Base-by-base conservation (phyloP, 2,329 filamentous ascomycete species). In the Arthrinium puccinioides region DNA sequence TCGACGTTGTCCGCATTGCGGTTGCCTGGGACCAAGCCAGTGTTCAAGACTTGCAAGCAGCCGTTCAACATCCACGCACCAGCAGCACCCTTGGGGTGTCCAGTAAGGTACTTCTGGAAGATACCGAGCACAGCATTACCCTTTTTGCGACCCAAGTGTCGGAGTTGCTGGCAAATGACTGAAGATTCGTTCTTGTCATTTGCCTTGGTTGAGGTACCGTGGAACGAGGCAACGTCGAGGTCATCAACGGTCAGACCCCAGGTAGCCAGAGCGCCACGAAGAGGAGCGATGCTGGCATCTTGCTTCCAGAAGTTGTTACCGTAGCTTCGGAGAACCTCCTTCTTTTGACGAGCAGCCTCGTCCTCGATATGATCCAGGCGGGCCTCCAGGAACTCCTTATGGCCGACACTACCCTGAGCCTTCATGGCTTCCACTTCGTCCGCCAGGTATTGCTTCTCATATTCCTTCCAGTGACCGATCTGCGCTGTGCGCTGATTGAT, bases 11-110 rank as follows among this genome's bases (percentile, higher is more conserved):
- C 92, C 36, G 92, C 92, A 53, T 98, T 98, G 55, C 89, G 84
- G 70, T 98, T 98, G 42, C 92, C 92, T 11, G 92, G 92, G 18
- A 98, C 90, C 34, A 98, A 72, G 56, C 92, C 92, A 36, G 76
- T 83, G 72, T 97, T 94, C 53, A 98, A 78, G 31, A 96, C 87
- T 63, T 98, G 92, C 60, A 98, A 70, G 62, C 87, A 92, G 48
- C 92, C 92, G 72, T 98, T 98, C 76, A 98, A 82, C 92, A 98
- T 98, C 89, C 92, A 98, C 33, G 90, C 92, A 72, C 92, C 92
- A 43, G 92, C 92, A 54, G 92, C 90, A 82, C 92, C 92, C 80
- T 98, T 98, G 55, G 92, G 92, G 62, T 98, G 92, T 63, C 92
- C 92, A 38, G 94, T 98, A 44, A 98, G 81, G 64, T 94, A 97